These are phyloP conservation scores for Brassica nigra DNA, from an alignment of 345 rosid genomes.

Conservation along the genomic window DNA sequence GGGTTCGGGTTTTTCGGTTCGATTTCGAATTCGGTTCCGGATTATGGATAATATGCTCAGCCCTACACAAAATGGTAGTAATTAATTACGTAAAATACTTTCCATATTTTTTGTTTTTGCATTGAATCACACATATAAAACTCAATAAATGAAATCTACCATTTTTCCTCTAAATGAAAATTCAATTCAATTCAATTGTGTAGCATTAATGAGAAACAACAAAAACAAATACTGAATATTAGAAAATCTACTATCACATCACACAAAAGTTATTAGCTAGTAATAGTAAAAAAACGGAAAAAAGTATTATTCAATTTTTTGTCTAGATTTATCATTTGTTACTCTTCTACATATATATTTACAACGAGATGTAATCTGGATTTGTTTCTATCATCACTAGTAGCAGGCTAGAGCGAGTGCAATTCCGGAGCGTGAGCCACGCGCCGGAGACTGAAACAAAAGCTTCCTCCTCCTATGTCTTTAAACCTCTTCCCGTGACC, in stretches of 20 bases:
- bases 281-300: not conserved
- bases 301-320: not conserved
- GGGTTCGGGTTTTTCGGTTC: too few relatives aligned
- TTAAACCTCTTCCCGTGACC: conserved; percentile 37
- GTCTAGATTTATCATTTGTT: not conserved
- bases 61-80: too few relatives aligned
- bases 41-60: too few relatives aligned
- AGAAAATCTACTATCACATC: not conserved
- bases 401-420: not conserved
- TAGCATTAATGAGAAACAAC: not conserved
- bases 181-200: too few relatives aligned
- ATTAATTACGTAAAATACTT: too few relatives aligned
- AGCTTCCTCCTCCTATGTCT: conserved; percentile 1
- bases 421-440: conserved; percentile 26
- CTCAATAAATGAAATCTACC: too few relatives aligned
- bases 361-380: conserved; percentile 1
- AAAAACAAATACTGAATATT: not conserved
- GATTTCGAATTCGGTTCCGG: too few relatives aligned
- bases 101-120: too few relatives aligned
- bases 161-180: too few relatives aligned
- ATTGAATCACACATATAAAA: too few relatives aligned
- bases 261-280: not conserved
- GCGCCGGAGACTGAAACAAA: conserved; percentile 36
- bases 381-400: not conserved
- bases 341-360: not conserved